phyloP scores from a whole-genome alignment of 2,329 filamentous ascomycete genomes.

The Teratosphaeria gauchensis region DNA sequence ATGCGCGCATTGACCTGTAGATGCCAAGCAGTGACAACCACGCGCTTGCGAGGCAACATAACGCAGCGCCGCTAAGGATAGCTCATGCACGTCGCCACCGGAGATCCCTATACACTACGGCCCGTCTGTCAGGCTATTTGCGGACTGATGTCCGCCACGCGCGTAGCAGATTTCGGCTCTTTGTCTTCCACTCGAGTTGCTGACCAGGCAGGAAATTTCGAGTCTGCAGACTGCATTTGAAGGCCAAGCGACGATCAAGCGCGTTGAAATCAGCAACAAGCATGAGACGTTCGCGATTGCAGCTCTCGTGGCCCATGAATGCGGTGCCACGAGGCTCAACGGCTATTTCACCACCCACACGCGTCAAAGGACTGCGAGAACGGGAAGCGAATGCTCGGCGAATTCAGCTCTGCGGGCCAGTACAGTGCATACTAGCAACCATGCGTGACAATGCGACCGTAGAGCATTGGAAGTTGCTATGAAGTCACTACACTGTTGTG shows the following conservation, averaged over 20 bases:
- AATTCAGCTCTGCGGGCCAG: background rate
- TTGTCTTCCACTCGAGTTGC: background rate
- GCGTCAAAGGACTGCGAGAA: background rate
- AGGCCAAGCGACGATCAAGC: too few species aligned
- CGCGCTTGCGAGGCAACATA: background rate
- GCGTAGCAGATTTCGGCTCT: background rate
- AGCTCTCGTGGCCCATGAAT: background rate
- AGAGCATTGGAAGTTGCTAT: too few species aligned
- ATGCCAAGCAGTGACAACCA: background rate
- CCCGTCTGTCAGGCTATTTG: background rate
- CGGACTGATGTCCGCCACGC: background rate
- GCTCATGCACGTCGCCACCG: background rate
- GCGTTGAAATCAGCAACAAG: too few species aligned
- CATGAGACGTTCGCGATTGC: too few species aligned
- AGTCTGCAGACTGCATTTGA: background rate
- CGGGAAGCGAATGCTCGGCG: background rate
- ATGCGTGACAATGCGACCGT: background rate
- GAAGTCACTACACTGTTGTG: background rate
- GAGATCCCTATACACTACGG: background rate
- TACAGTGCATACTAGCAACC: background rate
- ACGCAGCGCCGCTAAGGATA: background rate
- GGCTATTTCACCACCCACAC: background rate
- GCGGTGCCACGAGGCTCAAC: background rate
- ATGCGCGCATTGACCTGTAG: background rate
- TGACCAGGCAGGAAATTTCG: background rate